phyloP scores from a whole-genome alignment of 2,329 filamentous ascomycete species.

The Exophiala viscosa region DNA sequence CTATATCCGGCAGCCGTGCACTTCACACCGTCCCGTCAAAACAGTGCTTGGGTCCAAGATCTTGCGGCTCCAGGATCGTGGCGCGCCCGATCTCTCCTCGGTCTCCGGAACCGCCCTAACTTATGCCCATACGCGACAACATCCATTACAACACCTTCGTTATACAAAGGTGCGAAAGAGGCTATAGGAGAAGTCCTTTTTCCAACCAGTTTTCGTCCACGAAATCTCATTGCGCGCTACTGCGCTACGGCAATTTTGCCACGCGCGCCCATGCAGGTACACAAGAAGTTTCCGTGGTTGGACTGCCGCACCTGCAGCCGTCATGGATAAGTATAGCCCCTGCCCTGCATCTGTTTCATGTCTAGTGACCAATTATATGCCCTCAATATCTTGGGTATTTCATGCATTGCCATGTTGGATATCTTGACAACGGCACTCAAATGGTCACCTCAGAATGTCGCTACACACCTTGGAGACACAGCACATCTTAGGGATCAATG shows the following conservation, averaged over 20 bases:
- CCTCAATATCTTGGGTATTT: too few species aligned
- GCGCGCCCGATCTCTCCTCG: neutral
- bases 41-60: neutral
- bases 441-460: too few species aligned
- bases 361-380: constrained; percentile 8
- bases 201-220: neutral
- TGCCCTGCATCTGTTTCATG: constrained; percentile 4
- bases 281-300: constrained; percentile 23
- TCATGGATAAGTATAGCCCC: constrained; percentile 18
- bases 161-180: neutral
- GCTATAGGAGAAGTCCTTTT: neutral
- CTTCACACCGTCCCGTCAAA: neutral
- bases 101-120: neutral
- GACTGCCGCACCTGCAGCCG: constrained; percentile 3
- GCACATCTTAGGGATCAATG: too few species aligned
- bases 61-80: neutral
- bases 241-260: constrained; percentile 1
- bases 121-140: neutral
- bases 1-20: neutral
- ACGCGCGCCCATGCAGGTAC: constrained; percentile 21
- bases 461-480: too few species aligned
- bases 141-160: neutral
- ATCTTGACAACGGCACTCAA: too few species aligned
- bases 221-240: constrained; percentile 1
- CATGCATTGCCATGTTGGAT: too few species aligned